A percentile compares a stretch with the other conserved stretches of the same genome.
These are phyloP conservation scores for Botrytis paeoniae DNA, from an alignment of 2,329 filamentous ascomycete genomes.

Conservation along the genomic window DNA sequence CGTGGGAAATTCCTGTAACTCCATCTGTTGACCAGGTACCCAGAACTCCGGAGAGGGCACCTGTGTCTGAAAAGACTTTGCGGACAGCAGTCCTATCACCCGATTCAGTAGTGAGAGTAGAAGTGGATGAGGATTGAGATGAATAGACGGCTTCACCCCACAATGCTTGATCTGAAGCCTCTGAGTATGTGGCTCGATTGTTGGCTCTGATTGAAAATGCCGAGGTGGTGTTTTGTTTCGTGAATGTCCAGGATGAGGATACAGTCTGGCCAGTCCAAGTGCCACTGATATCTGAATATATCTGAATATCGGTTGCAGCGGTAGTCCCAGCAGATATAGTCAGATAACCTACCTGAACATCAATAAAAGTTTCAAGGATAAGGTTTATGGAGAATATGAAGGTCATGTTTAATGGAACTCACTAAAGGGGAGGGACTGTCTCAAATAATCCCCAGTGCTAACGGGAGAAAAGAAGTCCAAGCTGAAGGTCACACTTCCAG, in stretches of 20 bases:
- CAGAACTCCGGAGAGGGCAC: conserved; percentile 47
- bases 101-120: conserved; percentile 18
- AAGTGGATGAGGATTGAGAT: conserved; percentile 15
- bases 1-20: conserved; percentile 51
- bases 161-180: conserved; percentile 20
- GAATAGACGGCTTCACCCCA: conserved; percentile 22
- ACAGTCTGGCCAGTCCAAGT: conserved; percentile 37
- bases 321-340: conserved; percentile 3
- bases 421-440: conserved; percentile 40
- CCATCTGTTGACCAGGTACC: conserved; percentile 42
- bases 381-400: background rate
- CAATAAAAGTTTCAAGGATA: background rate
- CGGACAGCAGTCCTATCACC: conserved; percentile 42
- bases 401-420: conserved; percentile 25
- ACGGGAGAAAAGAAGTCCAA: conserved; percentile 41
- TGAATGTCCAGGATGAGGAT: conserved; percentile 22
- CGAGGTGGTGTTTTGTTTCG: conserved; percentile 14
- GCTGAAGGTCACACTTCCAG: conserved; percentile 31
- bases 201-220: conserved; percentile 20
- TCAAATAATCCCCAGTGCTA: conserved; percentile 35
- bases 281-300: conserved; percentile 40
- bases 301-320: conserved; percentile 28
- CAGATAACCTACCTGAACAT: conserved; percentile 1
- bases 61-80: conserved; percentile 43
- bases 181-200: conserved; percentile 13